Base-by-base conservation (phyloP, 768 basidiomycete genomes). In the Trametes coccinea region DNA sequence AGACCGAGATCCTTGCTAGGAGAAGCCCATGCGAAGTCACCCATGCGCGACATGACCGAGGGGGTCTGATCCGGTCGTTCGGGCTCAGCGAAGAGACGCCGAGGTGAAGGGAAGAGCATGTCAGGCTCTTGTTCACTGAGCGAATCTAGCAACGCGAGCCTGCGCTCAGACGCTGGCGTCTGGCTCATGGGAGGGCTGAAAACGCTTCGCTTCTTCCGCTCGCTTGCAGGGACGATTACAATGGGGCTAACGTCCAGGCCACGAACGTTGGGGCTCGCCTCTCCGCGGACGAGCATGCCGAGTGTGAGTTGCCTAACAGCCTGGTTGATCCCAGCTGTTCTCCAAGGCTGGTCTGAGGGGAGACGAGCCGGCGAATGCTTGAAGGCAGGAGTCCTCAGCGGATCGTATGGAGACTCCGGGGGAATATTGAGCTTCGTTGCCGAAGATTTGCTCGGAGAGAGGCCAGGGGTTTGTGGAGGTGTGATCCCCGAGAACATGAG, bases 331-430 rank as follows among this genome's bases (percentile, higher is more conserved):
- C 33, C 92, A 7, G 88, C 84, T 69, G 86, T 90, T 40, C 88
- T 84, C 90, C 90, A 92, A 2, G 90, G 90, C 61, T 91, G 90
- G 66, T 90, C 87, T 16, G 86, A 89, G 5, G 89, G 88, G 27
- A 87, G 82, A 9, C 84, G 87, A 0, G 86, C 82, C 16, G 89
- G 87, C 9, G 88, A 90, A 72, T 92, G 89, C 41, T 88, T 84
- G 72, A 92, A 92, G 4, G 89, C 82, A 0, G 90, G 90, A 0
- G 90, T 90, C 37, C 82, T 76, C 13, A 84, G 79, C 39, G 90
- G 90, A 69, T 92, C 82, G 60, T 92, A 92, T 2, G 90, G 90
- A 5, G 90, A 91, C 67, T 84, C 78, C 7, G 87, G 85, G 49
- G 86, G 75, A 2, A 60, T 49, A 39, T 56, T 53, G 3, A 56